Base-by-base conservation (phyloP, 148 eudicot genomes). In the Rhododendron griersonianum region DNA sequence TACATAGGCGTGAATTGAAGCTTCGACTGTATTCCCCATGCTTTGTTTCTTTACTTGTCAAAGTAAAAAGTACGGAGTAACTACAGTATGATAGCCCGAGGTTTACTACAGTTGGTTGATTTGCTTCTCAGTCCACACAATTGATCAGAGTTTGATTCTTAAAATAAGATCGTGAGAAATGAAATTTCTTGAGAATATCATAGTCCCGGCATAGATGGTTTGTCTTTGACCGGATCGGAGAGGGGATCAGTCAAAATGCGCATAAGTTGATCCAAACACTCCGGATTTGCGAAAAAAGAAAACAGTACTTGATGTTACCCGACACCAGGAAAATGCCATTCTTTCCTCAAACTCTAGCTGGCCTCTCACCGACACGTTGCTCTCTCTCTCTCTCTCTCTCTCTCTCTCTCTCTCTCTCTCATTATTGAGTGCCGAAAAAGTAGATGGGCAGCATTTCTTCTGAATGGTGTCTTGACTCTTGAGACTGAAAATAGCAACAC, bases 361-460 rank as follows among this genome's bases (percentile, higher is more conserved):
- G 33, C 82, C 82, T 79, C 23, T 71, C 39, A 5, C 59, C 61
- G 61, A 79, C 82, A 5, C 35, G 15, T 7, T 33, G 23, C 82
- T 15, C 63, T 51, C 82, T 50, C 63, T 80, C 59, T 47, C 81
- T 78, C 55, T 80, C 83, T 80, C 44, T 80, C 1, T 1, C 30
- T 28, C 30, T 28, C 30, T 28, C 30, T 45, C 81, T 45, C 81
- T 78, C 57, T 80, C 83, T 80, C 44, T 80, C 1, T 1, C 4
- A 80, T 80, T 80, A 80, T 80, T 80, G 65, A 9, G 65, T 15
- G 65, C 33, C 2, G 48, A 80, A 48, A 79, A 15, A 80, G 83
- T 80, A 30, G 65, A 80, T 80, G 63, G 41, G 82, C 51, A 47
- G 59, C 59, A 80, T 50, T 13, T 51, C 55, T 1, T 50, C 82